Conservation (phyloP, 192 early-diverging fungal species). For the Polychytrium aggregatum region DNA sequence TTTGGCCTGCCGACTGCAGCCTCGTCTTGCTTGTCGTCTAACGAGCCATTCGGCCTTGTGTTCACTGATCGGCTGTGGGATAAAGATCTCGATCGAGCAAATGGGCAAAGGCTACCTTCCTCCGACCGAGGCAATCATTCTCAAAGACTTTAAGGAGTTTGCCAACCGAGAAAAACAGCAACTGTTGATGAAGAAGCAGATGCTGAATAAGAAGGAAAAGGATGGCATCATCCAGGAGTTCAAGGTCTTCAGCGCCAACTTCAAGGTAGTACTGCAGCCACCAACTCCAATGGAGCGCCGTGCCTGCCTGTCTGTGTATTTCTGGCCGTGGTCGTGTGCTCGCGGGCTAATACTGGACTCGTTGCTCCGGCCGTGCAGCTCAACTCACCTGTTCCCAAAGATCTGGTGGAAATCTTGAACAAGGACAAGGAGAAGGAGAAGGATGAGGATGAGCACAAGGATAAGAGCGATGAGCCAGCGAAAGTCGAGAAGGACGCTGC, state of each 20-base stretch:
- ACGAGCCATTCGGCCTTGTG: too few species aligned
- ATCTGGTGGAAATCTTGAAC: conserved; percentile 65
- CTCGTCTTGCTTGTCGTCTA: too few species aligned
- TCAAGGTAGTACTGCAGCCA: too few species aligned
- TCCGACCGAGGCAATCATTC: not conserved
- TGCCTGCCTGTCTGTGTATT: not conserved
- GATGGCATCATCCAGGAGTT: conserved; percentile 64
- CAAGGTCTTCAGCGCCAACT: conserved; percentile 63
- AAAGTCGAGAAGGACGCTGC: too few species aligned
- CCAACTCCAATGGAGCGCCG: not conserved
- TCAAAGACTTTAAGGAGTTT: conserved; percentile 43
- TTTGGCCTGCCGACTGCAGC: too few species aligned
- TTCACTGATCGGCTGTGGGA: too few species aligned
- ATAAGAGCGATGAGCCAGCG: not conserved
- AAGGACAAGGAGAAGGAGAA: conserved; percentile 18
- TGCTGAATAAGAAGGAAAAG: conserved; percentile 62
- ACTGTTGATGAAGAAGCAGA: conserved; percentile 63
- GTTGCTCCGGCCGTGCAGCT: conserved; percentile 28
- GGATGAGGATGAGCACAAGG: not conserved
- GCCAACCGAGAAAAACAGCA: conserved; percentile 66
- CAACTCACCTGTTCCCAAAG: conserved; percentile 68
- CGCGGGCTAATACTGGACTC: not conserved
- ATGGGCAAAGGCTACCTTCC: too few species aligned
- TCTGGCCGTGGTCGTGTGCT: not conserved
- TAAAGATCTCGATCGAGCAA: too few species aligned